These are phyloP conservation scores for Sporothrix schenckii DNA, from an alignment of 2,329 filamentous ascomycete genomes.

Conservation along the genomic window DNA sequence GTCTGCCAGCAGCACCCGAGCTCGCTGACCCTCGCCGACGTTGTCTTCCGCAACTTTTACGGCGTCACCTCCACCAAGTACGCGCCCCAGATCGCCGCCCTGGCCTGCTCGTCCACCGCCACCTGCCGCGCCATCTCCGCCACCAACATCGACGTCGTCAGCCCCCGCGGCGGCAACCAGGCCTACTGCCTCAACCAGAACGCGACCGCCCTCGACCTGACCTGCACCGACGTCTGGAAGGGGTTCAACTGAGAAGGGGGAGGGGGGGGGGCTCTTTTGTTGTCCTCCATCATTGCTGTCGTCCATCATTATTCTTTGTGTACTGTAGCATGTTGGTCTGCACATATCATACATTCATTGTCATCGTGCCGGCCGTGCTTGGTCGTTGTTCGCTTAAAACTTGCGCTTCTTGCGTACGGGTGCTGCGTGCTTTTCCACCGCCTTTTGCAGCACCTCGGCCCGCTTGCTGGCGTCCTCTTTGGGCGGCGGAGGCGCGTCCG, in stretches of 20 bases:
- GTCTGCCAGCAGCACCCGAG: slow-evolving; percentile 63
- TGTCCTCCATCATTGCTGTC: background rate
- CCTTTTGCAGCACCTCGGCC: slow-evolving; percentile 55
- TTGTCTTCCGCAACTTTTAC: slow-evolving; percentile 56
- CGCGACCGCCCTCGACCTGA: slow-evolving; percentile 37
- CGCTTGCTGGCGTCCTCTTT: slow-evolving; percentile 52
- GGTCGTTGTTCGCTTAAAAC: slow-evolving; percentile 45
- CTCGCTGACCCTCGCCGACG: slow-evolving; percentile 55
- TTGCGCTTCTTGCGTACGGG: slow-evolving; percentile 61
- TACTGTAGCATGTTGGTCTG: background rate
- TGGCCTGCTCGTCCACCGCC: slow-evolving; percentile 39
- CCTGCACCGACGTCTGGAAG: slow-evolving; percentile 32
- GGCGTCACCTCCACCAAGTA: slow-evolving; percentile 48
- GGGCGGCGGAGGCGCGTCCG: slow-evolving; percentile 41
- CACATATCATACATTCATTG: background rate
- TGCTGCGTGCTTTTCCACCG: slow-evolving; percentile 54
- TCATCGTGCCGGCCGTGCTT: background rate
- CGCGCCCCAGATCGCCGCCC: slow-evolving; percentile 38
- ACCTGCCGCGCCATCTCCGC: slow-evolving; percentile 38
- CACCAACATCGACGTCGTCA: slow-evolving; percentile 38
- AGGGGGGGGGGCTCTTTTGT: background rate
- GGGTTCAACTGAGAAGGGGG: slow-evolving; percentile 31
- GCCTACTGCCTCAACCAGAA: slow-evolving; percentile 40
- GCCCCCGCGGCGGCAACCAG: slow-evolving; percentile 37
- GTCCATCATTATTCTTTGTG: background rate